Base-by-base conservation (phyloP, 805 yeast genomes). In the Metschnikowia noctiluminum region DNA sequence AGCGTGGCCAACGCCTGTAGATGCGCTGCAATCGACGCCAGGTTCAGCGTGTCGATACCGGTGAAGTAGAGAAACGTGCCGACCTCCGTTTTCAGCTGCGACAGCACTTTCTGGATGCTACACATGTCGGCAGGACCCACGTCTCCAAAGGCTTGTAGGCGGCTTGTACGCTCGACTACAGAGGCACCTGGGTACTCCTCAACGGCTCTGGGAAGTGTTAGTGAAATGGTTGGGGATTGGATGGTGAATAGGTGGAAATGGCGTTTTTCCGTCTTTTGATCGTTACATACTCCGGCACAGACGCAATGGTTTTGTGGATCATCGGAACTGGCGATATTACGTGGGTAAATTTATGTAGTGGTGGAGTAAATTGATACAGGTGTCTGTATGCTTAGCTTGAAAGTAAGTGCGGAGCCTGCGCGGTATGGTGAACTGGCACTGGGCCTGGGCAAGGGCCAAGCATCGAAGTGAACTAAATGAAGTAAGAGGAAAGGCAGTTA, bases 21-120 rank as follows among this genome's bases (percentile, higher is more conserved):
- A 49, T 82, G 82, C 1, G 90, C 90, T 10, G 92, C 91, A 46
- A 87, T 82, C 1, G 90, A 78, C 1, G 94, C 87, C 13, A 89
- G 79, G 58, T 81, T 84, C 26, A 89, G 81, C 15, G 87, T 84
- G 60, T 87, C 92, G 2, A 83, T 76, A 7, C 96, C 96, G 0
- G 88, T 78, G 56, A 80, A 82, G 64, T 87, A 87, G 41, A 87
- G 71, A 62, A 79, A 87, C 2, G 94, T 85, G 9, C 89, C 87
- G n/a, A 82, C 65, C 42, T 75, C 81, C 36, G 75, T 71, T 45
- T 71, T 73, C 69, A 73, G 70, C 40, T 60, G 73, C 54, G 65
- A 69, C 32, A 67, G 61, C 28, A 65, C 65, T 53, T 75, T 81
- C 45, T 70, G 73, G 48, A 81, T 65, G 52, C 76, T 76, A 48